Conservation (phyloP, 2,329 filamentous ascomycete species). For the Chaetothyriales sp. region DNA sequence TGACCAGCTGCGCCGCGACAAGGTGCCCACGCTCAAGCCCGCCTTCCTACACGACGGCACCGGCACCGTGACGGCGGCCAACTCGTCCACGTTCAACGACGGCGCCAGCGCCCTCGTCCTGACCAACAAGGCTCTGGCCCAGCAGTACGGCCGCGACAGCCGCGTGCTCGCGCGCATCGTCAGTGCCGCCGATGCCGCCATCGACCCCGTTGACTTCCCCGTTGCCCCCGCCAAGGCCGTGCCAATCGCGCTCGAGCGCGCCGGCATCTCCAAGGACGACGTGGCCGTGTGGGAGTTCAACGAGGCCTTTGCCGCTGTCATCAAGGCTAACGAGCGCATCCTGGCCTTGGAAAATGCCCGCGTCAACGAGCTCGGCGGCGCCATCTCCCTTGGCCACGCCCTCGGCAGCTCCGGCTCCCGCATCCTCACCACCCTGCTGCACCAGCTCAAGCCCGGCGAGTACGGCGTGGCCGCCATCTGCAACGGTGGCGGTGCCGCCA, state of each 20-base stretch:
- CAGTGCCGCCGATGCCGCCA: constrained; percentile 74
- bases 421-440: constrained; percentile 77
- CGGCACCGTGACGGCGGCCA: constrained; percentile 86
- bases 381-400: constrained; percentile 83
- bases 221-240: constrained; percentile 86
- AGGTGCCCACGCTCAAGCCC: constrained; percentile 73
- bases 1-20: constrained; percentile 73
- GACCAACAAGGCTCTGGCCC: constrained; percentile 65
- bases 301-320: constrained; percentile 90
- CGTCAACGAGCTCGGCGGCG: constrained; percentile 79
- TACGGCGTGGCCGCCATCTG: constrained; percentile 94
- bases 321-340: constrained; percentile 89
- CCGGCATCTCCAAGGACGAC: constrained; percentile 80
- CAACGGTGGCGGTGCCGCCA: constrained; percentile 88
- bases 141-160: constrained; percentile 62
- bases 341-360: constrained; percentile 64
- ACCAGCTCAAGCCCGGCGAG: constrained; percentile 82
- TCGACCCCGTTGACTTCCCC: constrained; percentile 87
- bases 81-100: constrained; percentile 87
- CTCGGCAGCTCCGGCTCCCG: constrained; percentile 85
- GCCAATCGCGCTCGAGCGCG: constrained; percentile 72
- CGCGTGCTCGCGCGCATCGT: constrained; percentile 79
- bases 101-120: constrained; percentile 83
- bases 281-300: constrained; percentile 97
- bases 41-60: constrained; percentile 77